These are phyloP conservation scores for Phyllosticta capitalensis DNA, from an alignment of 2,329 filamentous ascomycete species.

Conservation along the genomic window DNA sequence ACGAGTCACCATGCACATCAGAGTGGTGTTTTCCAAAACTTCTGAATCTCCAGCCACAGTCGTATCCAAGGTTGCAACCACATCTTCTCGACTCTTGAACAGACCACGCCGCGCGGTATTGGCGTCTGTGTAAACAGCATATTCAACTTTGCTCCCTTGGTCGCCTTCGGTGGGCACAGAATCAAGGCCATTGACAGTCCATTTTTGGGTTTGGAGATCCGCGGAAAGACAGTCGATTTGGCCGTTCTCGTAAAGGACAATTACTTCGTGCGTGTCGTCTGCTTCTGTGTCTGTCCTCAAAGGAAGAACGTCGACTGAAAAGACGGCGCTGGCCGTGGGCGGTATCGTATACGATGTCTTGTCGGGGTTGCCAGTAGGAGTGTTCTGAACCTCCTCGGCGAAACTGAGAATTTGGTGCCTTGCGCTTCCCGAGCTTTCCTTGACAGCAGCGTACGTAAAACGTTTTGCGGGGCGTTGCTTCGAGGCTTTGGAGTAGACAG, in stretches of 20 bases:
- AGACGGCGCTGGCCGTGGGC: constrained; percentile 17
- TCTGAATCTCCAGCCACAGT: constrained; percentile 19
- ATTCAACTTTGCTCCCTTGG: constrained; percentile 24
- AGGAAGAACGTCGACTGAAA: constrained; percentile 25
- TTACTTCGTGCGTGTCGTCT: constrained; percentile 34
- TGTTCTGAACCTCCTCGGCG: constrained; percentile 36
- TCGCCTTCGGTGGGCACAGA: neutral
- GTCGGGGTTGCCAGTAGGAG: constrained; percentile 23
- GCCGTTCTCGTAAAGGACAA: constrained; percentile 53
- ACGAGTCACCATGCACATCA: constrained; percentile 25
- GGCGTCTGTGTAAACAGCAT: constrained; percentile 25
- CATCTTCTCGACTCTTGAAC: constrained; percentile 35
- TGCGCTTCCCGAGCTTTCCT: constrained; percentile 35
- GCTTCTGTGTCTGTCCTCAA: constrained; percentile 15
- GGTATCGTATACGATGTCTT: constrained; percentile 24
- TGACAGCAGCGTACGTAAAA: constrained; percentile 47
- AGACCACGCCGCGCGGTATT: constrained; percentile 34
- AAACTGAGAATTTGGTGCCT: constrained; percentile 46
- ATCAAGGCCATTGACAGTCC: constrained; percentile 19
- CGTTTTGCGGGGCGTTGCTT: constrained; percentile 37
- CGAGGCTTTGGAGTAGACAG: constrained; percentile 43
- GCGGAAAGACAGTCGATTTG: constrained; percentile 52
- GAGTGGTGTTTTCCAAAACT: constrained; percentile 25
- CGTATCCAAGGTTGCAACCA: constrained; percentile 29
- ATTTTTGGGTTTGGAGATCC: constrained; percentile 33